phyloP scores from a whole-genome alignment of 1,284 basidiomycete genomes.

The Neotropicomus parvogracilis region DNA sequence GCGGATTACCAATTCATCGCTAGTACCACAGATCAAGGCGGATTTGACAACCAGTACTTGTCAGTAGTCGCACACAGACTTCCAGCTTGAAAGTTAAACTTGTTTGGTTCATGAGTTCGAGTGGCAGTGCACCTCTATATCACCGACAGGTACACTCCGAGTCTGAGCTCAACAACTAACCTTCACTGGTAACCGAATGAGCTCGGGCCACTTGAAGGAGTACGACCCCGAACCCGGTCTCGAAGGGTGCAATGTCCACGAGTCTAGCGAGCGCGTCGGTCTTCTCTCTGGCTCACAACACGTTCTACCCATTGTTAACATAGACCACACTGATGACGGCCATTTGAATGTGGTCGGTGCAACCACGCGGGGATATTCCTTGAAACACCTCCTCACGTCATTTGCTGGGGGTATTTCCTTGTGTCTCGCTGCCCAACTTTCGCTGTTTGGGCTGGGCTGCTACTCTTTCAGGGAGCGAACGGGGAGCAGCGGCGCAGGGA shows the following conservation, averaged over 20 bases:
- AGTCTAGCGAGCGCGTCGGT: conserved; percentile 16
- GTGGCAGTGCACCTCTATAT: not conserved
- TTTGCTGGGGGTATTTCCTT: conserved; percentile 26
- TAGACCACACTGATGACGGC: not conserved
- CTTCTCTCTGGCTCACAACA: conserved; percentile 20
- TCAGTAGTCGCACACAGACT: too few species aligned
- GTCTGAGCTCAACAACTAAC: too few species aligned
- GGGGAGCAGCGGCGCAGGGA: not conserved
- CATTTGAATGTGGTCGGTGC: not conserved
- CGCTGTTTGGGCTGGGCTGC: conserved; percentile 22
- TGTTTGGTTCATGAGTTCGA: too few species aligned
- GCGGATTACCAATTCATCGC: too few species aligned
- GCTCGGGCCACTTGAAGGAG: conserved; percentile 18
- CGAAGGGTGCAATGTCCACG: not conserved
- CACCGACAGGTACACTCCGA: too few species aligned
- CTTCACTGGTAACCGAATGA: too few species aligned
- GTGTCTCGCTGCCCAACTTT: conserved; percentile 29
- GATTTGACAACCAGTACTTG: too few species aligned
- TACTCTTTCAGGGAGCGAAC: not conserved
- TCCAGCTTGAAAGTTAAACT: too few species aligned
- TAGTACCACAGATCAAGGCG: too few species aligned
- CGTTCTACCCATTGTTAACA: not conserved
- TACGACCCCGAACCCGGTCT: conserved; percentile 24
- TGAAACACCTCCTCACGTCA: conserved; percentile 27
- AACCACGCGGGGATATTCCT: conserved; percentile 6